Base-by-base conservation (phyloP, 805 yeast genomes). In the Yamadazyma takamatsuzukensis region DNA sequence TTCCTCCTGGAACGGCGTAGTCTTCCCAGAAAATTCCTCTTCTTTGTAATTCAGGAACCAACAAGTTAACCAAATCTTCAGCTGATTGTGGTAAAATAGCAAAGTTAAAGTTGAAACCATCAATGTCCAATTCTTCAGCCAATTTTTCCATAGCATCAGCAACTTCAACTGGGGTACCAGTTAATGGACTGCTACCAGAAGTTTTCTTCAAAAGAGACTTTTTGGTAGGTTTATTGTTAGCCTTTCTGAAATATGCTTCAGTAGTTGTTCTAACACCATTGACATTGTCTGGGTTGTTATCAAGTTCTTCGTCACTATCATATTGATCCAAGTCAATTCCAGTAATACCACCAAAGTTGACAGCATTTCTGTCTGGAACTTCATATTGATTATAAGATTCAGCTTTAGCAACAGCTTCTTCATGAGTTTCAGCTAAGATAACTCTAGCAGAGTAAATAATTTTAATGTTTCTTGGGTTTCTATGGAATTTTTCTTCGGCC, bases 71-170 rank as follows among this genome's bases (percentile, higher is more conserved):
- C 25, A 66, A 41, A 10, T 68, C 68, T 37, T 59, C 61, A 29
- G 59, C 53, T 4, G 61, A 42, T 4, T 58, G 63, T 15, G 67
- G 69, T 14, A 51, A 42, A 7, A 61, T 48, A 1, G 69, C 59
- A 39, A 63, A 58, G 2, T 60, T 55, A 27, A 68, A 45, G 35
- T 68, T 68, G 43, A 67, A 64, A 0, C 73, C 73, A 39, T 68
- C 74, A 15, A 68, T 54, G 29, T 57, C 68, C 12, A 62, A 51
- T 15, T 53, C 48, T 9, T 57, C 57, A 5, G 59, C 63, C 63
- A 68, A 68, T 27, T 46, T 36, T 35, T 64, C 63, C 21, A 68
- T 51, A 38, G 55, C 54, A 33, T 66, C 66, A 6, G 67, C 70
- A 15, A 68, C 66, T 29, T 59, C 58, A 10, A 39, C 35, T 4